Evolutionary conservation across 139 green algal species (phyloP), one percentile per base, ranked within the genome.

Genomic region (Chlamydomonas sp.): DNA sequence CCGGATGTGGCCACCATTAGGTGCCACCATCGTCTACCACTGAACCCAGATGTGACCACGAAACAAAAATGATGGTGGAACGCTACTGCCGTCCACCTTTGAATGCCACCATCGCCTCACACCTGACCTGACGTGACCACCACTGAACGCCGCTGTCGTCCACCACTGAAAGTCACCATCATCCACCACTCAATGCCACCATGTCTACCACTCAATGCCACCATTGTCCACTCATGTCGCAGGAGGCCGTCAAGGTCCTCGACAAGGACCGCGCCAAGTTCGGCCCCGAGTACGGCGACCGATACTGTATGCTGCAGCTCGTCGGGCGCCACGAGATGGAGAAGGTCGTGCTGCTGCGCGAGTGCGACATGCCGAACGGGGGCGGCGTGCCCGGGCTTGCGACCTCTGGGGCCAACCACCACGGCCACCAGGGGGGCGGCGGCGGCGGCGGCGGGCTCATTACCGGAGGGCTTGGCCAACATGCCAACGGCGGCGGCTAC

Each of bases 231-330:
- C n/a, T n/a, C n/a, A n/a, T n/a, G n/a, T n/a, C 84, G 8, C 76
- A 84, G 59, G 86, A 91, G 65, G 86, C 86, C 2, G 73, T 82
- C 30, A 67, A 79, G 8, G 86, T 85, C 0, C 81, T 91, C 85
- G 81, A 89, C 73, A 88, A 85, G 65, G 80, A 91, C 80, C 77
- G 83, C 3, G 81, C 82, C 65, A 84, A 83, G 72, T 88, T 91
- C 75, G 86, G 86, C 0, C 76, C 77, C 0, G 84, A 88, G 48
- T 90, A 88, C 59, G 84, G 86, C 2, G 86, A 91, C 39, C 77
- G 83, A 29, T 91, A 85, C 71, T 90, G 85, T 79, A 86, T 89
- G 81, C 69, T 91, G 76, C 84, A 91, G 79, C 79, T 88, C 33
- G 79, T 87, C 2, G 78, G 76, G 22, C 58, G 83, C 1, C 79